A percentile compares a stretch with the other conserved stretches of the same genome.
phyloP scores from a whole-genome alignment of 2,329 filamentous ascomycete genomes.

The Fusarium beomiforme region DNA sequence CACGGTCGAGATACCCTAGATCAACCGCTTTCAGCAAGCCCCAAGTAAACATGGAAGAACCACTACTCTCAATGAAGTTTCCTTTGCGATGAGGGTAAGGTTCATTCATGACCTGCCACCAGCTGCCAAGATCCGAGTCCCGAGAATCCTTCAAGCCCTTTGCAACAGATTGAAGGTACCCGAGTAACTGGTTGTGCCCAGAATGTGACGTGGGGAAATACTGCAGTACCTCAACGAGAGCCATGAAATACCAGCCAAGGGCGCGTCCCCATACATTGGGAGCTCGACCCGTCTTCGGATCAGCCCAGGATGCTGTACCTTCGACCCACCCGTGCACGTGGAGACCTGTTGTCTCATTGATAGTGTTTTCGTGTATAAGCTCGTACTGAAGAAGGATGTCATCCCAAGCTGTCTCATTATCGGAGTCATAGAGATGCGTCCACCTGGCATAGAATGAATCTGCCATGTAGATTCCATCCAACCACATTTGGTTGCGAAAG shows the following conservation, averaged over 20 bases:
- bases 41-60: slow-evolving; percentile 65
- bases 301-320: slow-evolving; percentile 58
- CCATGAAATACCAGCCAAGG: slow-evolving; percentile 62
- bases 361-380: slow-evolving; percentile 54
- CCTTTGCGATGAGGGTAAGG: slow-evolving; percentile 56
- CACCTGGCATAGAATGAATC: slow-evolving; percentile 54
- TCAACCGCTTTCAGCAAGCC: slow-evolving; percentile 55
- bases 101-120: slow-evolving; percentile 66
- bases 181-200: slow-evolving; percentile 46
- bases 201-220: slow-evolving; percentile 49
- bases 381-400: slow-evolving; percentile 56
- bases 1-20: slow-evolving; percentile 26
- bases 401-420: slow-evolving; percentile 52
- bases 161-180: slow-evolving; percentile 52
- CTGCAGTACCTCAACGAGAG: slow-evolving; percentile 58
- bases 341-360: slow-evolving; percentile 51
- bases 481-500: slow-evolving; percentile 65
- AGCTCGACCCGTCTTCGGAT: slow-evolving; percentile 56
- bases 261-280: slow-evolving; percentile 62
- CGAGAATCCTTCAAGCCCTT: slow-evolving; percentile 52
- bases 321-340: slow-evolving; percentile 64
- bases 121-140: slow-evolving; percentile 56
- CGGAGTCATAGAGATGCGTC: slow-evolving; percentile 47
- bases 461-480: slow-evolving; percentile 63
- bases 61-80: slow-evolving; percentile 69